These are phyloP conservation scores for Plectosphaerella plurivora DNA, from an alignment of 2,329 filamentous ascomycete genomes.

Conservation along the genomic window DNA sequence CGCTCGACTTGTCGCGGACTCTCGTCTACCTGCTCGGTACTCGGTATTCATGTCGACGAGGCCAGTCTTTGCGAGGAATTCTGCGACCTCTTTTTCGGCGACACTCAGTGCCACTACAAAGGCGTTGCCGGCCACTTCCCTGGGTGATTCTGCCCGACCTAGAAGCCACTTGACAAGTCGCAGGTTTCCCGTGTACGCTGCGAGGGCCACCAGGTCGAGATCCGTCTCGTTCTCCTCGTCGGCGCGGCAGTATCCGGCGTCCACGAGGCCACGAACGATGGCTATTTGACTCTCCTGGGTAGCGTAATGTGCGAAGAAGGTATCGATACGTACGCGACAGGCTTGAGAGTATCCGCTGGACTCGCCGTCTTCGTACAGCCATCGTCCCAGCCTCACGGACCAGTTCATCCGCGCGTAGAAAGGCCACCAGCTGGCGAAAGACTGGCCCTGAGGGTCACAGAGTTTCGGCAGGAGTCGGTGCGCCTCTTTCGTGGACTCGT, in stretches of 20 bases:
- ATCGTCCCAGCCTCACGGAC: too few species aligned
- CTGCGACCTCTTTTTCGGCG: not conserved
- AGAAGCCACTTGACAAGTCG: not conserved
- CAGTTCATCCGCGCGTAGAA: not conserved
- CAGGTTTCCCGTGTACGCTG: not conserved
- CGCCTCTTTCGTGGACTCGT: too few species aligned
- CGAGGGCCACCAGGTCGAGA: not conserved
- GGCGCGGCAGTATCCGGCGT: not conserved
- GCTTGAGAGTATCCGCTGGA: too few species aligned
- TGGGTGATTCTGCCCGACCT: not conserved
- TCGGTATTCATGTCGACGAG: not conserved
- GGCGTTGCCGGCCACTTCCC: not conserved
- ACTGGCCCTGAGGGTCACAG: not conserved
- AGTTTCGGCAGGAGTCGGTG: not conserved
- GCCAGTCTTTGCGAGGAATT: not conserved
- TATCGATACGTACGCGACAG: not conserved
- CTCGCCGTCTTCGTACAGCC: too few species aligned
- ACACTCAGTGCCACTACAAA: not conserved
- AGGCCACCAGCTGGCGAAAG: constrained; percentile 2
- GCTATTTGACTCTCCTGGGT: not conserved
- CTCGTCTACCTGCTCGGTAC: not conserved
- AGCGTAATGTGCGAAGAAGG: not conserved
- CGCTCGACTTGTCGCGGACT: too few species aligned
- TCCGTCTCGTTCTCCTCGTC: not conserved
- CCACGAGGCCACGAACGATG: not conserved